These are phyloP conservation scores for Wickerhamiella musiphila DNA, from an alignment of 805 yeast genomes.

Conservation along the genomic window DNA sequence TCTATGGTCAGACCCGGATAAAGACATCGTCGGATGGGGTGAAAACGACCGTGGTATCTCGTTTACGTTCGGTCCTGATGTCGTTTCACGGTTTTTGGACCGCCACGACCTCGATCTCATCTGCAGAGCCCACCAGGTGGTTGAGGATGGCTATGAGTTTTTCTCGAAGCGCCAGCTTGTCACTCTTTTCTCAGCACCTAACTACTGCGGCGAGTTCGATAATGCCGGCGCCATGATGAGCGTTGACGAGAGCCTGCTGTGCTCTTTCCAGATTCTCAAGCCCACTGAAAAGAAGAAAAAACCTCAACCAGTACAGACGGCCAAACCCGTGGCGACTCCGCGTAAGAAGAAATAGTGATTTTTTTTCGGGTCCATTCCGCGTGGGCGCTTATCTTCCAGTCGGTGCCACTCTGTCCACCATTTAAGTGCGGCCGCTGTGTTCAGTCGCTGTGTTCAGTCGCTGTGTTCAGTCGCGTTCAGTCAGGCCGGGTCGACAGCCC, in stretches of 20 bases:
- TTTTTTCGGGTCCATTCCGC: too few species aligned
- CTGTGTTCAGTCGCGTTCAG: too few species aligned
- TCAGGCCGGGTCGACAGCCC: too few species aligned
- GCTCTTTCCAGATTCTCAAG: slow-evolving; percentile 82
- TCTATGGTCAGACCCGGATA: slow-evolving; percentile 97
- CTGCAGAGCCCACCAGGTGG: slow-evolving; percentile 98
- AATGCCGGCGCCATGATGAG: slow-evolving; percentile 99
- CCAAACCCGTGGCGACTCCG: slow-evolving; percentile 42
- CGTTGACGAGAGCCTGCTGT: slow-evolving; percentile 86
- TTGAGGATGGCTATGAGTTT: slow-evolving; percentile 97
- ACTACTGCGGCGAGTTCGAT: slow-evolving; percentile 97
- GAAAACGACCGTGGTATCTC: slow-evolving; percentile 99
- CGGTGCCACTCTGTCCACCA: too few species aligned
- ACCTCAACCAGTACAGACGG: slow-evolving; percentile 21
- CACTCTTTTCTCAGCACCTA: slow-evolving; percentile 90
- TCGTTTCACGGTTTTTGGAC: slow-evolving; percentile 86
- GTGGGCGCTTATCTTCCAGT: too few species aligned
- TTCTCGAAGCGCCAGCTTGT: slow-evolving; percentile 92
- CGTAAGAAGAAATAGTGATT: slow-evolving; percentile 30
- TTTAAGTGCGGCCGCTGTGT: too few species aligned
- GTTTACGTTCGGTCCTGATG: slow-evolving; percentile 99
- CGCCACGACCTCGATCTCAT: slow-evolving; percentile 96
- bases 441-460: neutral
- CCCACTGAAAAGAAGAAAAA: slow-evolving; percentile 94
- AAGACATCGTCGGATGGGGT: slow-evolving; percentile 96